Conservation (phyloP, 495 filamentous ascomycete species). For the Cercophora scortea region DNA sequence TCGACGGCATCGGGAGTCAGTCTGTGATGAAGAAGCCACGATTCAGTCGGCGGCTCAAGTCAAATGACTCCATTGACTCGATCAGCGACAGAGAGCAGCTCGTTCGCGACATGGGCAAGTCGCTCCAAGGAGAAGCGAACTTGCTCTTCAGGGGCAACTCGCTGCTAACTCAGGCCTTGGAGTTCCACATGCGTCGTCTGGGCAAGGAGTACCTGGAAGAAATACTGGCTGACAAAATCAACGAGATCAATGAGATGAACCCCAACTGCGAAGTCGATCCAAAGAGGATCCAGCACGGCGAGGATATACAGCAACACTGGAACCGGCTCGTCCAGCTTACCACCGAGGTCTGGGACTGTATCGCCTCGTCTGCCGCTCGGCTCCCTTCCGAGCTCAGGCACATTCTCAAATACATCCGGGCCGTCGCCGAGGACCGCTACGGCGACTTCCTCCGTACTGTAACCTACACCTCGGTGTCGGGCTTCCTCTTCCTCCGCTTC, state of each 20-base stretch:
- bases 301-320: conserved; percentile 84
- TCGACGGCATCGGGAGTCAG: conserved; percentile 85
- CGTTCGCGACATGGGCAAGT: conserved; percentile 56
- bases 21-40: conserved; percentile 58
- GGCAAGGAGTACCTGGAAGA: conserved; percentile 92
- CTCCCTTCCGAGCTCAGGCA: conserved; percentile 80
- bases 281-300: conserved; percentile 56
- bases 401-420: conserved; percentile 86
- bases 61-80: conserved; percentile 67
- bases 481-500: conserved; percentile 93
- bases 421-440: conserved; percentile 93
- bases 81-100: conserved; percentile 42
- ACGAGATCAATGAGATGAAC: conserved; percentile 80
- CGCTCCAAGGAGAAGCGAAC: conserved; percentile 73
- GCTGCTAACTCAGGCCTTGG: conserved; percentile 85
- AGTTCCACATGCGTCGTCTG: conserved; percentile 89
- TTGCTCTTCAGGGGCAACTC: conserved; percentile 94
- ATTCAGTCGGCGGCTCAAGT: conserved; percentile 69
- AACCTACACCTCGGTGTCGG: conserved; percentile 90
- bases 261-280: conserved; percentile 95
- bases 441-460: conserved; percentile 93
- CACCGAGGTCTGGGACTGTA: conserved; percentile 76
- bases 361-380: conserved; percentile 59
- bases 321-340: conserved; percentile 66
- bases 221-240: conserved; percentile 73